A percentile compares a stretch with the other conserved stretches of the same genome.
These are phyloP conservation scores for Sporisorium scitamineum DNA, from an alignment of 1,284 basidiomycete species.

Conservation along the genomic window DNA sequence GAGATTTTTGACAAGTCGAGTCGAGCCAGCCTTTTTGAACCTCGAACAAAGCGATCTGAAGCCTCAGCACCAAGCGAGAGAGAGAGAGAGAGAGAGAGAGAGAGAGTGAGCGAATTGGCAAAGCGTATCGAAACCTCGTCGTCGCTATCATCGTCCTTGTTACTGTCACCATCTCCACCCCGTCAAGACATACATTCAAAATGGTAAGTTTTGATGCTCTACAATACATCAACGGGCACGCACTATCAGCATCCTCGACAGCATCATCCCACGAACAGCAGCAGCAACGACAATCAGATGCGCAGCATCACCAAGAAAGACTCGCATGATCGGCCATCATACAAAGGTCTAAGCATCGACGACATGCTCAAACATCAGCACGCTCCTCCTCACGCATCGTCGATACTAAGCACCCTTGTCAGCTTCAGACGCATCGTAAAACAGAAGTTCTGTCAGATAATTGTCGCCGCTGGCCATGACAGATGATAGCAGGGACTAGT, in stretches of 20 bases:
- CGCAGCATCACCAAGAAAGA: conserved; percentile 3
- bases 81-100: too few relatives aligned
- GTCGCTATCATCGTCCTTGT: conserved; percentile 42
- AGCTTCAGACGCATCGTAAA: neutral
- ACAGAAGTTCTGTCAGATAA: neutral
- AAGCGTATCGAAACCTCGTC: conserved; percentile 16
- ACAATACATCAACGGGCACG: conserved; percentile 14
- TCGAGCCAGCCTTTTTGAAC: neutral
- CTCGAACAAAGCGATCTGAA: neutral
- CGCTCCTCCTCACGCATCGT: too few relatives aligned
- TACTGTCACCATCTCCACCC: conserved; percentile 46
- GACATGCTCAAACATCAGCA: conserved; percentile 4
- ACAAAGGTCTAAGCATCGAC: neutral
- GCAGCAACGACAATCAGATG: neutral
- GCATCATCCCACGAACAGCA: conserved; percentile 1
- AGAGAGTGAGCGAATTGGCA: conserved; percentile 10
- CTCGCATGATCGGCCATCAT: neutral
- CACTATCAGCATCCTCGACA: conserved; percentile 4
- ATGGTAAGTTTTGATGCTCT: conserved; percentile 50
- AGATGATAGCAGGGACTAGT: neutral
- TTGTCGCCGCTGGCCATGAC: neutral
- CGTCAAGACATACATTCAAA: conserved; percentile 54
- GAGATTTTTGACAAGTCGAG: conserved; percentile 2
- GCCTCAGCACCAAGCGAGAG: neutral
- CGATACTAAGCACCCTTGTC: neutral